Evolutionary conservation across 1,139 yeast species (phyloP).

Genomic region (Candida tunisiensis): DNA sequence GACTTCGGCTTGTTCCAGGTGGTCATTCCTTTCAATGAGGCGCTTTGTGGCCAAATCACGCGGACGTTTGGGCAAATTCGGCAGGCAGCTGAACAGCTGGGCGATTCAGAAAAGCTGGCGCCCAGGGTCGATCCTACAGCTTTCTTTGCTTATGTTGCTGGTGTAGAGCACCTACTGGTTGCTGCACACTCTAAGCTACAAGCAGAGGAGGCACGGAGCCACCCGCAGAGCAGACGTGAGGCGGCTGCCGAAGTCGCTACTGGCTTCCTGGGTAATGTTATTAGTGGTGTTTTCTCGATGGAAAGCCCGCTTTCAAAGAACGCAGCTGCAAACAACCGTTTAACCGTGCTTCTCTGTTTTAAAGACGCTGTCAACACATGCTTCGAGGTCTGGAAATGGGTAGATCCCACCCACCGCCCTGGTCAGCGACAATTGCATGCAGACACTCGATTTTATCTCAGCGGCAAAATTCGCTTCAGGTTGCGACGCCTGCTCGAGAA

Average conservation of each 20-base stretch:
- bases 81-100: background rate
- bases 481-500: constrained; percentile 53
- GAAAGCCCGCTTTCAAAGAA: constrained; percentile 49
- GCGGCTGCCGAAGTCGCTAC: too few species aligned
- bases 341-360: constrained; percentile 43
- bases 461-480: constrained; percentile 55
- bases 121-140: background rate
- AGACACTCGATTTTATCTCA: constrained; percentile 38
- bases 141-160: background rate
- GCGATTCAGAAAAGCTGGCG: background rate
- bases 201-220: background rate
- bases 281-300: constrained; percentile 73
- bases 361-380: constrained; percentile 40
- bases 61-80: background rate
- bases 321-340: constrained; percentile 26
- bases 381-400: constrained; percentile 60
- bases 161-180: background rate
- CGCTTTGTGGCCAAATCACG: background rate
- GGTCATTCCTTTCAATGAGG: background rate
- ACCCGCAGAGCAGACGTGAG: background rate
- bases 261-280: constrained; percentile 59
- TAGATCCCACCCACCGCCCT: constrained; percentile 29
- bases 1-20: background rate
- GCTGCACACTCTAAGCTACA: background rate
- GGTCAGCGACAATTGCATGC: constrained; percentile 5